Percentiles rank a stretch among this genome's conserved stretches.
phyloP scores from a whole-genome alignment of 306 rosid species.

The Sesbania bispinosa region DNA sequence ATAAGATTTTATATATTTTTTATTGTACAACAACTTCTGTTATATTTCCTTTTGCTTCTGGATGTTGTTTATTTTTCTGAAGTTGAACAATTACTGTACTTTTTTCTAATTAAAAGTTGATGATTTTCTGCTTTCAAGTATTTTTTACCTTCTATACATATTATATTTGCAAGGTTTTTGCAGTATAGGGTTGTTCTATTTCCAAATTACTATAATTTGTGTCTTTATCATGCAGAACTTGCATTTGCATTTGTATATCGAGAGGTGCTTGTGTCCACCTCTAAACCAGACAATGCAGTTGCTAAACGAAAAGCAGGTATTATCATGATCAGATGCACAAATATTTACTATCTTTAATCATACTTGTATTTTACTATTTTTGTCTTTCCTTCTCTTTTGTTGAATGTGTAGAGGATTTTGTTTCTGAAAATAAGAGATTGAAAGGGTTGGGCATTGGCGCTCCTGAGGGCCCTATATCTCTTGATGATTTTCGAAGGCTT shows the following conservation, averaged over 20 bases:
- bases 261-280: constrained; percentile 46
- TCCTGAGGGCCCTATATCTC: constrained; percentile 94
- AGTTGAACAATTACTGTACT: background rate
- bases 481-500: constrained; percentile 97
- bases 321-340: constrained; percentile 2
- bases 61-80: constrained; percentile 13
- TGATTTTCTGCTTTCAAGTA: constrained; percentile 5
- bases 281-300: constrained; percentile 40
- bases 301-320: constrained; percentile 88
- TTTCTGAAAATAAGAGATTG: constrained; percentile 72
- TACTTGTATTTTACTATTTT: constrained; percentile 19
- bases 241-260: constrained; percentile 89
- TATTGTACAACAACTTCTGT: background rate
- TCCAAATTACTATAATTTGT: constrained; percentile 16
- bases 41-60: constrained; percentile 7
- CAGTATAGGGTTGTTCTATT: background rate
- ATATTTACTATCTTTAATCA: background rate
- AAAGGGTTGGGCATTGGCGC: constrained; percentile 97
- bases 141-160: background rate
- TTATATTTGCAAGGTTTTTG: constrained; percentile 14
- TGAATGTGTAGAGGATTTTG: constrained; percentile 49
- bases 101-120: background rate
- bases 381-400: background rate
- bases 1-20: background rate
- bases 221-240: constrained; percentile 38